Percentiles rank a stretch among this genome's conserved stretches.
phyloP scores from a whole-genome alignment of 495 filamentous ascomycete genomes.

The Neurospora sp. region DNA sequence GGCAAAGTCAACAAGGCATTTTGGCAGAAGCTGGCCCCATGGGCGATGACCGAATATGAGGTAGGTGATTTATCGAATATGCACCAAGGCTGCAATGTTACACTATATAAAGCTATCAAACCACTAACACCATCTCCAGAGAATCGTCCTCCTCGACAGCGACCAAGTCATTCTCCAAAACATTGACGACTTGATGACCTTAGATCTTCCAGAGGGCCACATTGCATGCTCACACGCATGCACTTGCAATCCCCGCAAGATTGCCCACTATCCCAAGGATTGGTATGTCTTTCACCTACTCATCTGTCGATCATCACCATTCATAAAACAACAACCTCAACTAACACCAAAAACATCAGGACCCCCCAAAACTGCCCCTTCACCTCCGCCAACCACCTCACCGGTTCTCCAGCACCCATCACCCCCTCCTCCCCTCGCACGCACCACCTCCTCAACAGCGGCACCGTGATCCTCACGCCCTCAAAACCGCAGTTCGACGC shows the following conservation, averaged over 20 bases:
- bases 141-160: slow-evolving; percentile 30
- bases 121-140: slow-evolving; percentile 7
- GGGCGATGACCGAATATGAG: slow-evolving; percentile 32
- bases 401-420: slow-evolving; percentile 24
- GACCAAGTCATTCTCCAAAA: slow-evolving; percentile 30
- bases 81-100: neutral
- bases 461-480: slow-evolving; percentile 26
- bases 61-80: slow-evolving; percentile 6
- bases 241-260: slow-evolving; percentile 29
- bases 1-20: slow-evolving; percentile 31
- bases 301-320: neutral
- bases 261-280: slow-evolving; percentile 28
- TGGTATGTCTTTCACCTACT: too few species aligned
- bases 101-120: neutral
- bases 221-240: slow-evolving; percentile 27
- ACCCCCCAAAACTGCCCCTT: slow-evolving; percentile 29
- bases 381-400: slow-evolving; percentile 26
- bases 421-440: slow-evolving; percentile 19
- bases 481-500: slow-evolving; percentile 22
- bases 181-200: slow-evolving; percentile 33
- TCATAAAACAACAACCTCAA: neutral
- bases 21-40: slow-evolving; percentile 33
- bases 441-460: slow-evolving; percentile 32
- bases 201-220: slow-evolving; percentile 23
- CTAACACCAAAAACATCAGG: slow-evolving; percentile 10